Evolutionary conservation across 192 early-diverging fungal genomes (phyloP).

Genomic region (Umbelopsis vinacea): DNA sequence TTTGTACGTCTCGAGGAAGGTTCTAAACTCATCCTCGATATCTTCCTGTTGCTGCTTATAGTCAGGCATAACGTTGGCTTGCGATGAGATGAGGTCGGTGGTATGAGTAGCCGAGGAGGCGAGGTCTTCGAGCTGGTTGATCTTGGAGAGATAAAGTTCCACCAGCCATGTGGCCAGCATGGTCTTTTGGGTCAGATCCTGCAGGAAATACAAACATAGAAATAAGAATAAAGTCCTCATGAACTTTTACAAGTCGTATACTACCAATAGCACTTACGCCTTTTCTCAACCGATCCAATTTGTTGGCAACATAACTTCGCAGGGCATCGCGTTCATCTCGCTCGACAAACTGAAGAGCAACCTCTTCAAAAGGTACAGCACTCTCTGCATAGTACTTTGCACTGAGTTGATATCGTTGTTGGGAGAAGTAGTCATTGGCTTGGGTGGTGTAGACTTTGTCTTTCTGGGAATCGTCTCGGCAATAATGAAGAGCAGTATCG

Average conservation of each 20-base stretch:
- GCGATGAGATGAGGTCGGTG: constrained; percentile 28
- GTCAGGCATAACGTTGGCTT: constrained; percentile 46
- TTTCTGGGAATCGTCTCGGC: constrained; percentile 75
- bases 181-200: constrained; percentile 81
- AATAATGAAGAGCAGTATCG: constrained; percentile 79
- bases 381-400: constrained; percentile 89
- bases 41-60: constrained; percentile 62
- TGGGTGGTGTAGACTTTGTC: constrained; percentile 83
- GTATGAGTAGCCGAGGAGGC: constrained; percentile 41
- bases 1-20: constrained; percentile 74
- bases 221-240: not conserved
- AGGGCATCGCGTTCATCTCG: constrained; percentile 75
- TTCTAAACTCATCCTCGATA: constrained; percentile 71
- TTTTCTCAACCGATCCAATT: constrained; percentile 69
- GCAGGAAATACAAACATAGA: constrained; percentile 5
- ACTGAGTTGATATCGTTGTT: constrained; percentile 71
- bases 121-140: constrained; percentile 69
- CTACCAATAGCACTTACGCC: constrained; percentile 46
- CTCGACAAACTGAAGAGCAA: constrained; percentile 84
- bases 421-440: constrained; percentile 84
- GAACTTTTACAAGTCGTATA: not conserved
- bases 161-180: constrained; percentile 88
- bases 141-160: constrained; percentile 81
- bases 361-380: constrained; percentile 86
- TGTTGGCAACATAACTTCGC: constrained; percentile 76